Base-by-base conservation (phyloP, 495 filamentous ascomycete genomes). In the Aspergillus bridgeri region DNA sequence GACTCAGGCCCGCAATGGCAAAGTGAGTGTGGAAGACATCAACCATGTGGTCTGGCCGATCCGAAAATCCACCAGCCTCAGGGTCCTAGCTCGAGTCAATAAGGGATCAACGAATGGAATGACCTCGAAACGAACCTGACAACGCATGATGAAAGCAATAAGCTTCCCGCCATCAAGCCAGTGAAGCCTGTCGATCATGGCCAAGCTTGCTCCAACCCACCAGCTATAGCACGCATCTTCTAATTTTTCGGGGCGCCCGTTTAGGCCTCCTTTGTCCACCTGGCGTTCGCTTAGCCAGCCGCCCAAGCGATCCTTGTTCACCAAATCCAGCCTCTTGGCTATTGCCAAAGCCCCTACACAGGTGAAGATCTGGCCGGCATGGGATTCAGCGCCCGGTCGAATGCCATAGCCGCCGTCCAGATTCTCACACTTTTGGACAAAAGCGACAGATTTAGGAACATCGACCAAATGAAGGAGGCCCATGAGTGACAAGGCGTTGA, bases 171-270 rank as follows among this genome's bases (percentile, higher is more conserved):
- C 78, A 75, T 97, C 88, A 63, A 98, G 92, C 94, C 94, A 98
- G 70, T 96, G 86, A 42, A 92, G 78, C 57, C 87, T 83, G 51
- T 83, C 89, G 58, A 98, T 89, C 84, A 97, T 96, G 22, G 86
- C 87, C 57, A 98, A 69, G 68, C 91, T 96, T 64, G 87, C 89
- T 54, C 88, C 70, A 22, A 97, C 94, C 94, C 94, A 98, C 94
- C 94, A 98, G 67, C 89, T 95, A 70, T 98, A 98, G 73, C 94
- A 98, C 6, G 96, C 92, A 75, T 98, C 95, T 69, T 93, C 91
- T 52, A 91, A 75, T 76, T 98, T 98, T 75, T 98, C 95, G 1
- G 94, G 94, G 50, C 94, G 81, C 3, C 94, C 94, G 66, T 98
- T 98, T 25, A 98, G 74, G 5, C 94, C 94, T 29, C 95, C 95